Conservation (phyloP, 352 stramenopile genomes). For the Phytophthora meadii region DNA sequence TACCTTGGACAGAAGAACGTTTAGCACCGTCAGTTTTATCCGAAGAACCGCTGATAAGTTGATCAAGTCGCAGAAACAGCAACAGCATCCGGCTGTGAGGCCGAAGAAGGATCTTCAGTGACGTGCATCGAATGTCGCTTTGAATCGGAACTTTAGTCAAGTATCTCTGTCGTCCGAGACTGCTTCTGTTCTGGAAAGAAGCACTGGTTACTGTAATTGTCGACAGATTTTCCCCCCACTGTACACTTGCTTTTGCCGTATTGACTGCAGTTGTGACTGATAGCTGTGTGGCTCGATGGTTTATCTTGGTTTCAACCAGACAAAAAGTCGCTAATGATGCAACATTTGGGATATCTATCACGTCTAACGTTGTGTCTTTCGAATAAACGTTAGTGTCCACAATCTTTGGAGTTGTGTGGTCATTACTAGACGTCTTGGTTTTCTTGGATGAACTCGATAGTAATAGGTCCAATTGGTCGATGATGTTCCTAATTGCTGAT, state of each 20-base stretch:
- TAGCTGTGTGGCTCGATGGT: conserved; percentile 38
- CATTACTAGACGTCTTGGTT: conserved; percentile 5
- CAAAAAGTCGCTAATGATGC: conserved; percentile 17
- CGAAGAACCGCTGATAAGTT: conserved; percentile 40
- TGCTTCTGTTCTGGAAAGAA: conserved; percentile 35
- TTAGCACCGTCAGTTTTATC: conserved; percentile 18
- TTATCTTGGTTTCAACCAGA: conserved; percentile 33
- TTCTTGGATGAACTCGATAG: conserved; percentile 34
- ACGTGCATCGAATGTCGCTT: conserved; percentile 31
- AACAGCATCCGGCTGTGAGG: conserved; percentile 52
- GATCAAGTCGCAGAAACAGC: conserved; percentile 55
- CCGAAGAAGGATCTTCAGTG: conserved; percentile 25
- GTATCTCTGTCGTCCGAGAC: conserved; percentile 31
- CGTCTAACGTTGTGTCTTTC: conserved; percentile 25
- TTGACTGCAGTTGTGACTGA: conserved; percentile 37
- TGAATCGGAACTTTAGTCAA: conserved; percentile 35
- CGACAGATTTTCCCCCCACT: conserved; percentile 32
- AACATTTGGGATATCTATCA: conserved; percentile 43
- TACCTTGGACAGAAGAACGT: conserved; percentile 29
- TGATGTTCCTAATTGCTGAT: conserved; percentile 26
- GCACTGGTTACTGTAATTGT: conserved; percentile 19
- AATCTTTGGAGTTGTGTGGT: conserved; percentile 29
- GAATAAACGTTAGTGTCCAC: conserved; percentile 34
- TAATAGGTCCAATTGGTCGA: conserved; percentile 50
- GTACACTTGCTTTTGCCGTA: conserved; percentile 26